Evolutionary conservation across 805 yeast species (phyloP).

Genomic region (Nakazawaea pomicola): DNA sequence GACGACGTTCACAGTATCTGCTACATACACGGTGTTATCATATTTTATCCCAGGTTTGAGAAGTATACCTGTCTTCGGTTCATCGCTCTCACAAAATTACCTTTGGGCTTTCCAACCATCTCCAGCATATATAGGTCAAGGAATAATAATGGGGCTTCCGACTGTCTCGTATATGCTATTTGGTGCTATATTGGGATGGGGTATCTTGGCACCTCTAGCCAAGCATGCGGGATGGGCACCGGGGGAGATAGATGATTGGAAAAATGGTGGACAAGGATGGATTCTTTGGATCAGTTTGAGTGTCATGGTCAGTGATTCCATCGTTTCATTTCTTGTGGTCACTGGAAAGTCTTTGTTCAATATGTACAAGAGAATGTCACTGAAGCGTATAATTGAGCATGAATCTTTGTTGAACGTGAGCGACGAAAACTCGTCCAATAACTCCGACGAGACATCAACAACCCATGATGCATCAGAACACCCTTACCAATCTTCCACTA

Average conservation of each 20-base stretch:
- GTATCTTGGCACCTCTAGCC: slow-evolving; percentile 76
- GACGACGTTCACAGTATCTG: slow-evolving; percentile 61
- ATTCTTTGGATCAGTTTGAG: slow-evolving; percentile 90
- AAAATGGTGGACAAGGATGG: slow-evolving; percentile 95
- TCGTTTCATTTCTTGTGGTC: slow-evolving; percentile 71
- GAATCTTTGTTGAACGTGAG: background rate
- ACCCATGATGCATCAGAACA: slow-evolving; percentile 3
- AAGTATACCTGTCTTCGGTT: slow-evolving; percentile 74
- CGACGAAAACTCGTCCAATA: background rate
- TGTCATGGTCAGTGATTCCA: slow-evolving; percentile 89
- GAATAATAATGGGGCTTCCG: slow-evolving; percentile 93
- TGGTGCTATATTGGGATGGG: slow-evolving; percentile 93
- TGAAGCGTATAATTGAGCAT: background rate
- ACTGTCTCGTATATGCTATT: slow-evolving; percentile 88
- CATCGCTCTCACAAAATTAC: slow-evolving; percentile 51
- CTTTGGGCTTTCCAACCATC: slow-evolving; percentile 92
- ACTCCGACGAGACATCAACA: slow-evolving; percentile 7
- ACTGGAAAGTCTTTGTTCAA: slow-evolving; percentile 35
- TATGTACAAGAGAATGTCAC: slow-evolving; percentile 1
- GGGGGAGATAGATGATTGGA: slow-evolving; percentile 89
- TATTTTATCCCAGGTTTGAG: slow-evolving; percentile 70
- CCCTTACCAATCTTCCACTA: too few relatives aligned
- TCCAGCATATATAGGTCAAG: slow-evolving; percentile 97
- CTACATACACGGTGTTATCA: slow-evolving; percentile 65
- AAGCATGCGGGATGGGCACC: slow-evolving; percentile 77